These are phyloP conservation scores for Arthrobotrys sinensis DNA, from an alignment of 2,329 filamentous ascomycete species.

Conservation along the genomic window DNA sequence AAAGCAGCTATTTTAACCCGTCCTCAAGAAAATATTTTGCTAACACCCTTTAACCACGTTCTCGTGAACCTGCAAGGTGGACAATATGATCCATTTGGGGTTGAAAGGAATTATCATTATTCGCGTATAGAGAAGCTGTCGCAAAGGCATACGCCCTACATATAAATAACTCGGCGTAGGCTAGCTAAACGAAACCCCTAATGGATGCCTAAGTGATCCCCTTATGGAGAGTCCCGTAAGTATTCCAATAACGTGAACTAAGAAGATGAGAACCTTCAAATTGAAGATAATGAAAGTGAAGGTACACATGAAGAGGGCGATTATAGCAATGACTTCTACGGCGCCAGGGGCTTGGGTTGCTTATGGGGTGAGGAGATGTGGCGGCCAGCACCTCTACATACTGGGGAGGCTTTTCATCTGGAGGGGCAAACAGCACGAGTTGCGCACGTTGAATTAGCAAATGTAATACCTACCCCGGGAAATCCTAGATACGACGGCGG, in stretches of 20 bases:
- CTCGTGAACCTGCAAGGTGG: constrained; percentile 13
- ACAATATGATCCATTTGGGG: background rate
- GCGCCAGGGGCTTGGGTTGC: background rate
- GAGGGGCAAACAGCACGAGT: constrained; percentile 72
- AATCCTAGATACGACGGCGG: constrained; percentile 71
- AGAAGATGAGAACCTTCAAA: too few species aligned
- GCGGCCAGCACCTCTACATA: background rate
- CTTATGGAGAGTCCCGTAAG: too few species aligned
- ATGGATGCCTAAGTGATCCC: too few species aligned
- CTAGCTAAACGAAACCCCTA: too few species aligned
- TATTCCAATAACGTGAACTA: too few species aligned
- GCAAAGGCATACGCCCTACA: too few species aligned
- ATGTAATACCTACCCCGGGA: constrained; percentile 75
- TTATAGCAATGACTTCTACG: background rate
- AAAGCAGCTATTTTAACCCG: constrained; percentile 26
- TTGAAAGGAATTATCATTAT: background rate
- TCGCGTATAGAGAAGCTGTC: background rate
- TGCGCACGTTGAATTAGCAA: constrained; percentile 76
- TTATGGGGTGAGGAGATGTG: background rate
- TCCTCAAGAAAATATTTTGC: constrained; percentile 42
- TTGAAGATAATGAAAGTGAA: too few species aligned
- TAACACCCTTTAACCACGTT: constrained; percentile 35
- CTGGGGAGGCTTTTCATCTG: background rate
- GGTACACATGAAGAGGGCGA: background rate
- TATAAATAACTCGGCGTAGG: too few species aligned